Evolutionary conservation across 345 rosid genomes (phyloP).

Genomic region (Salix purpurea): DNA sequence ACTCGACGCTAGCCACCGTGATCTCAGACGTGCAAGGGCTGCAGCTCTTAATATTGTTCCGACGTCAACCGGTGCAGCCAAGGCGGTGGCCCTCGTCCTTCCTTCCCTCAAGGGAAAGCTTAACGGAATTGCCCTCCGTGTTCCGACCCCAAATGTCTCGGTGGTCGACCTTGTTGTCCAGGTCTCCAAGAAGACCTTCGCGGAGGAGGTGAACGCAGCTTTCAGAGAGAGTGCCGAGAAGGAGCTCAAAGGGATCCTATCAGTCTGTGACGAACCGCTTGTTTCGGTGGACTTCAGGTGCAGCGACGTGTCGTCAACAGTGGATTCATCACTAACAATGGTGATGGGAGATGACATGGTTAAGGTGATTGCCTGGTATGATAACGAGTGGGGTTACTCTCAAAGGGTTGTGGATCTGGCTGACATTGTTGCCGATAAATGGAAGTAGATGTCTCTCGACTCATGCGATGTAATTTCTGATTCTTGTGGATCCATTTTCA

Average conservation of each 20-base stretch:
- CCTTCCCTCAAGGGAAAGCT: conserved; percentile 90
- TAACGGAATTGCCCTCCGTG: conserved; percentile 92
- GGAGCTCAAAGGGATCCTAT: conserved; percentile 75
- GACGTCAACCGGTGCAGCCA: conserved; percentile 93
- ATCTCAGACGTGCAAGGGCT: conserved; percentile 91
- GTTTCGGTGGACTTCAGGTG: conserved; percentile 95
- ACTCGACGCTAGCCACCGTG: conserved; percentile 93
- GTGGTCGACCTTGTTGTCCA: conserved; percentile 92
- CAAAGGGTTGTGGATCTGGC: conserved; percentile 98
- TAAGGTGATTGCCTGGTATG: conserved; percentile 97
- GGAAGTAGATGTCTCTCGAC: conserved; percentile 49
- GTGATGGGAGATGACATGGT: conserved; percentile 99
- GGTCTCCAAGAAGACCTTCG: conserved; percentile 85
- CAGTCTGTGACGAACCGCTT: conserved; percentile 90
- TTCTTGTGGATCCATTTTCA: conserved; percentile 25
- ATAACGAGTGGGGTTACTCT: conserved; percentile 98
- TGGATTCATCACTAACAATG: conserved; percentile 87
- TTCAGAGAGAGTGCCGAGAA: conserved; percentile 80
- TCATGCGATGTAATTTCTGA: conserved; percentile 9
- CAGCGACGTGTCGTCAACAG: conserved; percentile 75
- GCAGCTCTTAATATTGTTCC: conserved; percentile 96
- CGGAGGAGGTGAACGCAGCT: conserved; percentile 90
- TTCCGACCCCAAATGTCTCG: conserved; percentile 93
- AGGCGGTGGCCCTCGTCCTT: conserved; percentile 92
- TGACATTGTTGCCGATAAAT: conserved; percentile 77